Evolutionary conservation across 352 stramenopile genomes (phyloP).

Genomic region (Phytopythium montanum): DNA sequence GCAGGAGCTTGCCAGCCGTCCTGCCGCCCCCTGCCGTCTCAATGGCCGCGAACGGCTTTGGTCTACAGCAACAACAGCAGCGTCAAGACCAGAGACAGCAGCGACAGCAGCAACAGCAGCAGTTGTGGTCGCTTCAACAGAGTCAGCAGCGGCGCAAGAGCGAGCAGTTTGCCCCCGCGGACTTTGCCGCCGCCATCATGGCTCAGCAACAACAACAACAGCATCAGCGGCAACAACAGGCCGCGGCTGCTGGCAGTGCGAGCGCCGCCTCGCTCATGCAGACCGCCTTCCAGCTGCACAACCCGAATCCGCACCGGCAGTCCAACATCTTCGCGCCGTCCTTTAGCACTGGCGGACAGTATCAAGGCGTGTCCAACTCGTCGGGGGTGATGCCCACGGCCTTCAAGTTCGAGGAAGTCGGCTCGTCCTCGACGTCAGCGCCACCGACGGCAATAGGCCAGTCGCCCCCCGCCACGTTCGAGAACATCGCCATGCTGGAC

Average conservation of each 20-base stretch:
- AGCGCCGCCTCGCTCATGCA: conserved; percentile 1
- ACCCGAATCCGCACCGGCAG: conserved; percentile 19
- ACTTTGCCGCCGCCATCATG: background rate
- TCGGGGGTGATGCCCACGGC: conserved; percentile 22
- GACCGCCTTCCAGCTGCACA: conserved; percentile 2
- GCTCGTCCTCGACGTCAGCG: background rate
- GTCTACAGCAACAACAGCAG: conserved; percentile 4
- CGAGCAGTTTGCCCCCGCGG: conserved; percentile 4
- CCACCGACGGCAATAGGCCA: conserved; percentile 10
- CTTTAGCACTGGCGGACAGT: background rate
- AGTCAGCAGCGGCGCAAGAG: background rate
- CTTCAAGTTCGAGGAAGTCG: conserved; percentile 27
- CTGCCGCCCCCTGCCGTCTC: conserved; percentile 15
- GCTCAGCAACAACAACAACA: conserved; percentile 8
- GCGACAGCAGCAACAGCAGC: conserved; percentile 10
- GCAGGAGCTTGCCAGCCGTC: conserved; percentile 41
- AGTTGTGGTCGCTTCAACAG: background rate
- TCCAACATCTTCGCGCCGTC: conserved; percentile 12
- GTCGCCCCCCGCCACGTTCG: conserved; percentile 11
- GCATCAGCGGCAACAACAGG: background rate
- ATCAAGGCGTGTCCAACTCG: background rate
- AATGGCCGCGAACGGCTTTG: conserved; percentile 18
- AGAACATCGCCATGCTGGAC: conserved; percentile 16
- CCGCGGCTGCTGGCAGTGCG: background rate
- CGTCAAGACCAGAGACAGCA: conserved; percentile 8